A percentile compares a stretch with the other conserved stretches of the same genome.
These are phyloP conservation scores for Globisporangium carolinianum DNA, from an alignment of 352 stramenopile genomes.

Conservation along the genomic window DNA sequence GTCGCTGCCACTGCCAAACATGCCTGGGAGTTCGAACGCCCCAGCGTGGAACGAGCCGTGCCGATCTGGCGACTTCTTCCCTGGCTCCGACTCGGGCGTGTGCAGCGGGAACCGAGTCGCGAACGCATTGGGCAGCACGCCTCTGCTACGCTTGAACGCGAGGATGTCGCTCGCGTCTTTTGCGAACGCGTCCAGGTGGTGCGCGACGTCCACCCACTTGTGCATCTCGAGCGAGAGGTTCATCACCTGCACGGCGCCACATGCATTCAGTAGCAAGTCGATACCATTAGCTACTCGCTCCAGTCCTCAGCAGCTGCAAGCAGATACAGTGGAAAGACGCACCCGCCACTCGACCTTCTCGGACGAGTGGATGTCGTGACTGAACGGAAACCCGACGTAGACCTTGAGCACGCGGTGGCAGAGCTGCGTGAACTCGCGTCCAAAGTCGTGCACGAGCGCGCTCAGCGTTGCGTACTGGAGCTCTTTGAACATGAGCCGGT, in stretches of 20 bases:
- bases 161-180: constrained; percentile 66
- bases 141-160: constrained; percentile 56
- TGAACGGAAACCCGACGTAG: constrained; percentile 81
- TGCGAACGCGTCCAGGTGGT: constrained; percentile 59
- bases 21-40: constrained; percentile 28
- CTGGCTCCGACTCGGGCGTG: constrained; percentile 37
- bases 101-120: constrained; percentile 54
- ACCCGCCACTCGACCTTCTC: constrained; percentile 85
- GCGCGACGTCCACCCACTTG: constrained; percentile 40
- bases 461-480: constrained; percentile 73
- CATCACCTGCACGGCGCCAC: constrained; percentile 31
- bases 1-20: constrained; percentile 8
- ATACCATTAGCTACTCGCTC: too few species aligned
- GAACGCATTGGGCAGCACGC: constrained; percentile 55
- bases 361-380: constrained; percentile 81
- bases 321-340: constrained; percentile 4
- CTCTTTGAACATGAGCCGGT: constrained; percentile 85
- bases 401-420: constrained; percentile 70
- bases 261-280: not conserved
- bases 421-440: constrained; percentile 48
- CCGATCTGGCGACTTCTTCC: constrained; percentile 40
- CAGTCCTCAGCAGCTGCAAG: too few species aligned
- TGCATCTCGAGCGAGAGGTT: constrained; percentile 47
- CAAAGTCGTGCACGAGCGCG: constrained; percentile 67
- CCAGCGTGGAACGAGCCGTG: constrained; percentile 18